Evolutionary conservation across 2,329 filamentous ascomycete genomes (phyloP).

Genomic region (Zymoseptoria passerinii): DNA sequence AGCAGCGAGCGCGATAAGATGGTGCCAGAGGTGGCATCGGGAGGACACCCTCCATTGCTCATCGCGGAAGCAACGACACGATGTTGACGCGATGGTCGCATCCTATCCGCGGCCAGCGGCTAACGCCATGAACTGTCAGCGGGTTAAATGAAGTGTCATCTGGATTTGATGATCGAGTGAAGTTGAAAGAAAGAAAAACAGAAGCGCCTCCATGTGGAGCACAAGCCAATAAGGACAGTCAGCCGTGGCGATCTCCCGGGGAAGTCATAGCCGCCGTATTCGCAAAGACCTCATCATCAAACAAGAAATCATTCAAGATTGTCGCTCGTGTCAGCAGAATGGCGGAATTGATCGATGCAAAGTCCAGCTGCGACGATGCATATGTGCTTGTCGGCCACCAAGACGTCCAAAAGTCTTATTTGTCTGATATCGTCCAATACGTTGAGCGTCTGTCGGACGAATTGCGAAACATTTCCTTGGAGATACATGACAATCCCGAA

Average conservation of each 20-base stretch:
- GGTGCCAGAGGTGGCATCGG: too few species aligned
- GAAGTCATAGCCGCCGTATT: neutral
- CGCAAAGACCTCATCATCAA: neutral
- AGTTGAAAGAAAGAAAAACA: neutral
- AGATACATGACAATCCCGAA: conserved; percentile 44
- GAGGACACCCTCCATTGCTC: neutral
- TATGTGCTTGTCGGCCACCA: conserved; percentile 5
- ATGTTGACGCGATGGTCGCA: neutral
- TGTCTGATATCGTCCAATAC: conserved; percentile 30
- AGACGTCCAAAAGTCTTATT: conserved; percentile 4
- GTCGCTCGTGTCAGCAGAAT: neutral
- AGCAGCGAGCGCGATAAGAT: too few species aligned
- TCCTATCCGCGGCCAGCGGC: neutral
- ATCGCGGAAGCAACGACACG: neutral
- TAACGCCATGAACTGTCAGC: neutral
- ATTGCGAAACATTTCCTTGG: conserved; percentile 42
- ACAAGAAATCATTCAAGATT: neutral
- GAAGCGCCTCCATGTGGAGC: neutral
- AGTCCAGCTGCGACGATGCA: conserved; percentile 1
- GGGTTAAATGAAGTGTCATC: neutral
- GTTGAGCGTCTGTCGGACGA: conserved; percentile 34
- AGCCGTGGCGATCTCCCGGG: neutral
- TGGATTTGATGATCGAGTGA: neutral
- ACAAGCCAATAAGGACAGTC: neutral
- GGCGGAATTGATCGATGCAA: neutral